These are phyloP conservation scores for Naumovozyma castellii DNA, from an alignment of 805 yeast species.

Conservation along the genomic window DNA sequence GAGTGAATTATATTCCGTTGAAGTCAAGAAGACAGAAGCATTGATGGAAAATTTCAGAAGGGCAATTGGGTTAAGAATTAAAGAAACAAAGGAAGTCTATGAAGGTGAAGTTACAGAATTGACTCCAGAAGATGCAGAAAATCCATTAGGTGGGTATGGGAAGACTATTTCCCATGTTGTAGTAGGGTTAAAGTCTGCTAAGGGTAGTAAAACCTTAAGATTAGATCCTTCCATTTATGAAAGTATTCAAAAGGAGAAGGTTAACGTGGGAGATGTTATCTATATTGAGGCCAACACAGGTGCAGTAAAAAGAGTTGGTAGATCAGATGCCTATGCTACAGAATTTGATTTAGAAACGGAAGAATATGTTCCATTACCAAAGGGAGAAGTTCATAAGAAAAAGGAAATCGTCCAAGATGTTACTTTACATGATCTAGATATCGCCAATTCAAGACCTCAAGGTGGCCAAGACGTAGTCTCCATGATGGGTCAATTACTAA, in stretches of 20 bases:
- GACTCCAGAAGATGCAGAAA: slow-evolving; percentile 92
- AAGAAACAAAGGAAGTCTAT: slow-evolving; percentile 94
- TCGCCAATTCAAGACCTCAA: slow-evolving; percentile 90
- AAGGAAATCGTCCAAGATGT: slow-evolving; percentile 97
- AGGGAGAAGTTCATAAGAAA: slow-evolving; percentile 97
- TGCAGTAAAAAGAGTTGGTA: slow-evolving; percentile 90
- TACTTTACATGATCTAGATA: slow-evolving; percentile 90
- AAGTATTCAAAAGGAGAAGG: slow-evolving; percentile 88
- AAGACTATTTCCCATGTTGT: slow-evolving; percentile 91
- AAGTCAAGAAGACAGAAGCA: slow-evolving; percentile 92
- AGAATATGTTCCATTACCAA: slow-evolving; percentile 96
- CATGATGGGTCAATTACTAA: slow-evolving; percentile 93
- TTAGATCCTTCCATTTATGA: slow-evolving; percentile 90
- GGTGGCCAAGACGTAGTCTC: slow-evolving; percentile 96
- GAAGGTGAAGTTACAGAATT: slow-evolving; percentile 97
- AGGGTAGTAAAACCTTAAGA: slow-evolving; percentile 81
- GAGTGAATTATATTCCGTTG: slow-evolving; percentile 88
- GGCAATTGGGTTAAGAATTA: slow-evolving; percentile 91
- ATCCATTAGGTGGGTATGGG: slow-evolving; percentile 96
- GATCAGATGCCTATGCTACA: slow-evolving; percentile 97
- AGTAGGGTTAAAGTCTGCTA: slow-evolving; percentile 85
- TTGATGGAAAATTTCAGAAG: slow-evolving; percentile 93
- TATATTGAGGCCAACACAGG: slow-evolving; percentile 97
- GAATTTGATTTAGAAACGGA: slow-evolving; percentile 98
- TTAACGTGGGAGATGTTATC: slow-evolving; percentile 91